Percentiles rank a stretch among this genome's conserved stretches.
phyloP scores from a whole-genome alignment of 306 rosid species.

The Hippophae rhamnoides region DNA sequence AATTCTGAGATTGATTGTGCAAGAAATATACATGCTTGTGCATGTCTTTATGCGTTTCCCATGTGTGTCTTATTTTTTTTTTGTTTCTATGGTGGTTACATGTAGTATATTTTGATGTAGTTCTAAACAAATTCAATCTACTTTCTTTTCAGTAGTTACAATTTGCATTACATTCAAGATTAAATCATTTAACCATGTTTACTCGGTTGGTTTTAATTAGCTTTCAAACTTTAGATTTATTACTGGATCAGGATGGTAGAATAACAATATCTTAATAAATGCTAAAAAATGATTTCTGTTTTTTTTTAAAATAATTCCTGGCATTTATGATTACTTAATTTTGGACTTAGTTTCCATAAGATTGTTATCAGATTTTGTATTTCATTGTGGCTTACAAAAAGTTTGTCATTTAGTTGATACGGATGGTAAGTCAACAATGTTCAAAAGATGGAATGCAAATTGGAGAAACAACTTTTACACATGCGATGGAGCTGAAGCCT shows the following conservation, averaged over 20 bases:
- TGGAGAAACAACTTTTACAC: slow-evolving; percentile 34
- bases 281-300: no score
- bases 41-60: no score
- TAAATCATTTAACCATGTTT: background rate
- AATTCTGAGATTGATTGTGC: no score
- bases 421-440: slow-evolving; percentile 41
- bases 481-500: slow-evolving; percentile 81
- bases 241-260: no score
- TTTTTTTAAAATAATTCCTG: no score
- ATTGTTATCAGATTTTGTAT: background rate
- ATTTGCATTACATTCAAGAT: slow-evolving; percentile 5
- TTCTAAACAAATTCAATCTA: background rate
- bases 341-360: background rate
- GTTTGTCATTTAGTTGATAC: slow-evolving; percentile 59
- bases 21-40: no score
- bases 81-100: no score
- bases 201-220: background rate
- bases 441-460: slow-evolving; percentile 32
- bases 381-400: slow-evolving; percentile 17
- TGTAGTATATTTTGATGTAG: background rate
- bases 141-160: background rate
- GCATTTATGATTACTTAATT: background rate
- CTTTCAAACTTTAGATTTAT: background rate
- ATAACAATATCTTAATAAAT: no score
- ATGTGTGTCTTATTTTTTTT: no score